Evolutionary conservation across 2,329 filamentous ascomycete genomes (phyloP).

Genomic region (Pseudohalonectria lignicola): DNA sequence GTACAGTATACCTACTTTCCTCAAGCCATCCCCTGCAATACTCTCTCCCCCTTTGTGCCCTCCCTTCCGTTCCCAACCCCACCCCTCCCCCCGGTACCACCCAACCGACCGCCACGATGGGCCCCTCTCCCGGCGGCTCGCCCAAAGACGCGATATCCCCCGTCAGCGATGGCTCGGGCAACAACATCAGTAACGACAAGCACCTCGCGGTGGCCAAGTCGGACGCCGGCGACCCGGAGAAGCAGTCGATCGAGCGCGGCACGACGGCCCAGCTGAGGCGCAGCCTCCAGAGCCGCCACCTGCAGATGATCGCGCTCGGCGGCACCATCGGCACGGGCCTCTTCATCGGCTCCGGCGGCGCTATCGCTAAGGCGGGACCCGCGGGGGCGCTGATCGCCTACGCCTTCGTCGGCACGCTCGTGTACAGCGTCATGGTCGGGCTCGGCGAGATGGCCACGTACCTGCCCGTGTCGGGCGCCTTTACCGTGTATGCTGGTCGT

Average conservation of each 20-base stretch:
- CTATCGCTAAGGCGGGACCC: conserved; percentile 58
- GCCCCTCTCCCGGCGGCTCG: no score
- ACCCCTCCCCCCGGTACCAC: no score
- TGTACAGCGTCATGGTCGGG: conserved; percentile 65
- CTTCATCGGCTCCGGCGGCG: conserved; percentile 35
- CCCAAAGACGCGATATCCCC: no score
- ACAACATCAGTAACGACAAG: no score
- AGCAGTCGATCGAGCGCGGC: conserved; percentile 2
- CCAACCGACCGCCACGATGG: no score
- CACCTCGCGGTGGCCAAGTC: no score
- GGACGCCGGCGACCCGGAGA: conserved; percentile 1
- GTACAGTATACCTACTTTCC: no score
- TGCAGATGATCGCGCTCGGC: conserved; percentile 57
- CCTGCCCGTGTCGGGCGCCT: conserved; percentile 66
- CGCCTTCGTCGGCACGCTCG: conserved; percentile 56
- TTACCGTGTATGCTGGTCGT: conserved; percentile 64
- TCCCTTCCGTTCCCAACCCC: no score
- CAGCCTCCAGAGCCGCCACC: conserved; percentile 47
- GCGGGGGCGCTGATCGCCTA: conserved; percentile 58
- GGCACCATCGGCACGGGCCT: conserved; percentile 50
- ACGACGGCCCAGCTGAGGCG: conserved; percentile 27
- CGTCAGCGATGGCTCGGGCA: no score
- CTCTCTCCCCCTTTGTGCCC: no score
- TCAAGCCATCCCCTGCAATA: no score
- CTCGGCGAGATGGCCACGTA: conserved; percentile 67